phyloP scores from a whole-genome alignment of 139 green algal genomes.

The Spirogloea muscicola region DNA sequence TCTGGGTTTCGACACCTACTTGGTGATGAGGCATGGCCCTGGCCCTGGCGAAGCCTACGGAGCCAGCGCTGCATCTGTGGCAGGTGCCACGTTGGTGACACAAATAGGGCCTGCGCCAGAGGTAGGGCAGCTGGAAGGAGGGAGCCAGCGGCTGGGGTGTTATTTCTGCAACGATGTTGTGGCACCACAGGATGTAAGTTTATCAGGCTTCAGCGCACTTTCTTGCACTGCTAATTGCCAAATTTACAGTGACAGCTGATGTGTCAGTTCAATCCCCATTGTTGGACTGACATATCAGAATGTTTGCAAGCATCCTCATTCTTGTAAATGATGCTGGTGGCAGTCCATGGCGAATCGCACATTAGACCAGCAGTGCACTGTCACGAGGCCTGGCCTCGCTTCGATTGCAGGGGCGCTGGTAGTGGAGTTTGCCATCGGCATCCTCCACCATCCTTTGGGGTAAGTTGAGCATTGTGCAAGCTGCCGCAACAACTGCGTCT shows the following conservation, averaged over 20 bases:
- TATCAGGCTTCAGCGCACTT: not conserved
- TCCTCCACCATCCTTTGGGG: constrained; percentile 69
- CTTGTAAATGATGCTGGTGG: too few relatives aligned
- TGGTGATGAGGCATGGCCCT: constrained; percentile 74
- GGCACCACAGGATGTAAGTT: constrained; percentile 69
- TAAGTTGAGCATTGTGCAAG: too few relatives aligned
- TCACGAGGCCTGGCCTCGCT: constrained; percentile 83
- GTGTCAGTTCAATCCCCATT: too few relatives aligned
- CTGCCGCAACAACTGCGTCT: not conserved
- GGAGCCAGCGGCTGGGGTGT: constrained; percentile 80
- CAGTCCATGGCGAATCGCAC: constrained; percentile 73
- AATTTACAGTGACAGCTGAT: too few relatives aligned
- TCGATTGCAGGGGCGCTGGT: constrained; percentile 80
- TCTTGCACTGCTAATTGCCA: too few relatives aligned
- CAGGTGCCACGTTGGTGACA: too few relatives aligned
- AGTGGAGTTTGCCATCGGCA: constrained; percentile 80
- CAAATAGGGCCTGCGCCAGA: too few relatives aligned
- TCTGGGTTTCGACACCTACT: constrained; percentile 86
- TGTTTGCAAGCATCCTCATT: too few relatives aligned
- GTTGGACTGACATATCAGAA: too few relatives aligned
- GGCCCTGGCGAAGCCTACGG: too few relatives aligned
- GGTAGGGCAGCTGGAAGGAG: too few relatives aligned
- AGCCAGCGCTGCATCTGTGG: too few relatives aligned
- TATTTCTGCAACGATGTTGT: constrained; percentile 99
- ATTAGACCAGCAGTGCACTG: constrained; percentile 97